These are phyloP conservation scores for cucumber (Cucumis sativus) DNA, from an alignment of 306 rosid species.

Conservation along the genomic window Cucumber_9930_V3 NC_026659.2:20514501-20515000, in stretches of 20 bases:
- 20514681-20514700: too few relatives aligned
- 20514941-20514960: conserved; percentile 1
- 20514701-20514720: conserved; percentile 23
- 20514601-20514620: conserved; percentile 83
- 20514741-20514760: conserved; percentile 14
- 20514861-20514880: too few relatives aligned
- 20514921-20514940: conserved; percentile 18
- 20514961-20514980: neutral
- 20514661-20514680: too few relatives aligned
- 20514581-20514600: conserved; percentile 86
- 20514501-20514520: conserved; percentile 49
- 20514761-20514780: conserved; percentile 31
- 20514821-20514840: too few relatives aligned
- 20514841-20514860: too few relatives aligned
- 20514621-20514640: too few relatives aligned
- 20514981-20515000: neutral
- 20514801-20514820: too few relatives aligned
- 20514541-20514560: conserved; percentile 45
- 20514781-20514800: conserved; percentile 22
- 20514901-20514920: neutral
- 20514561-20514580: conserved; percentile 93
- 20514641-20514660: too few relatives aligned
- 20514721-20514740: conserved; percentile 35
- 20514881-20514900: conserved; percentile 2
- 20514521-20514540: conserved; percentile 83